Evolutionary conservation across 1,284 basidiomycete species (phyloP), one percentile per base, ranked within the genome.

Genomic region (Lentinula novae-zelandiae): DNA sequence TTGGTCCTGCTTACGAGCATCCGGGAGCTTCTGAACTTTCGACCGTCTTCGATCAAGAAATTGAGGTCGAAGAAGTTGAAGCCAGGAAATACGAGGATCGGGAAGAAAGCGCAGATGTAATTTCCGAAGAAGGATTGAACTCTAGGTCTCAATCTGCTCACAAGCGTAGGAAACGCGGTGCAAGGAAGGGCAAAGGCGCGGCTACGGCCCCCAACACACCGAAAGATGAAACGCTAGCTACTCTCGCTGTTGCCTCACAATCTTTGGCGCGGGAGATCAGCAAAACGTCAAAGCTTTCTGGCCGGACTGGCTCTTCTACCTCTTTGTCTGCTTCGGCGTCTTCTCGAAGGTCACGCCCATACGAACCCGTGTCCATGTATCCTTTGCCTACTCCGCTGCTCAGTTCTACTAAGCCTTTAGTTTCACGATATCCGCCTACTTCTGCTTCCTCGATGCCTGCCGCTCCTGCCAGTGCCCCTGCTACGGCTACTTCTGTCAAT

Each of bases 231-330:
- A 86, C 83, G 3, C 75, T 92, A 63, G 81, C 83, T 10, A 88
- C 87, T 7, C 82, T 95, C 38, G 93, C 92, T 3, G 81, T 81
- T 54, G 93, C 90, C 1, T 92, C 89, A 4, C 92, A 96, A 71
- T 81, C 85, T 7, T 81, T 96, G 34, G 94, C 91, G 13, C 82
- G 93, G 62, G 92, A 95, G 75, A 83, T 96, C 64, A 90, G 87
- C 69, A 81, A 81, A 63, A 84, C 83, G 8, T 79, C 78, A 22
- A 76, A 73, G 64, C 71, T 72, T 5, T 76, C 77, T 53, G 42
- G 49, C 53, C 53, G 54, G 22, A 58, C 61, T 15, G 55, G 42
- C 31, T 59, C 51, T 8, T 50, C 61, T 31, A 55, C 61, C 13
- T 51, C 58, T 13, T 48, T 49, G n/a, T 60, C 50, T 17, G 50